Conservation (phyloP, 164 flowering plant genomes). For the Piper betle region DNA sequence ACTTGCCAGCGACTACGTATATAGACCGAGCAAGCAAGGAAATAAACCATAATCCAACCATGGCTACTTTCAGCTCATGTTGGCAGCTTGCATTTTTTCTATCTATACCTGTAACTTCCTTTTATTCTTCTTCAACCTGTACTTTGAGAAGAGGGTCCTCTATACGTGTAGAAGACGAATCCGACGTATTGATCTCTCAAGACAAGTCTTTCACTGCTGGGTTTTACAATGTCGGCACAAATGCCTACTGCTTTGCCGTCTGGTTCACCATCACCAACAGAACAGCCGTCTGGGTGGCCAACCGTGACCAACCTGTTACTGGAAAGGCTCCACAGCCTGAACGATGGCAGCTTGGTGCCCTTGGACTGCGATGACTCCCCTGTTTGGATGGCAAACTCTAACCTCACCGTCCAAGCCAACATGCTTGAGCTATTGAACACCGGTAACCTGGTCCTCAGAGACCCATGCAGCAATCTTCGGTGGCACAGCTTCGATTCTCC, state of each 20-base stretch:
- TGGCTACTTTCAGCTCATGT: not conserved
- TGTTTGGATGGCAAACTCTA: conserved; percentile 10
- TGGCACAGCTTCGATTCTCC: conserved; percentile 14
- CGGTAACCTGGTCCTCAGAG: conserved; percentile 8
- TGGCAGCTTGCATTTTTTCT: not conserved
- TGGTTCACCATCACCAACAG: conserved; percentile 13
- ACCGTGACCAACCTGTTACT: conserved; percentile 10
- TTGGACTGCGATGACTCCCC: conserved; percentile 5
- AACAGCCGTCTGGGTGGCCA: conserved; percentile 14
- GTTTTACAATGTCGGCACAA: conserved; percentile 11
- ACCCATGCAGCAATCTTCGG: not conserved
- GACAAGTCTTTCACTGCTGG: conserved; percentile 12
- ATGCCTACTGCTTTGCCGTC: conserved; percentile 12
- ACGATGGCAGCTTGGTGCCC: conserved; percentile 8
- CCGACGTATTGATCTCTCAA: conserved; percentile 9
- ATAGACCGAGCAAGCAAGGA: too few species aligned
- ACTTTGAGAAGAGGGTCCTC: conserved; percentile 8
- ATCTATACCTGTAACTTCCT: not conserved
- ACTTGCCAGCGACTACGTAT: too few species aligned
- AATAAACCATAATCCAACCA: too few species aligned
- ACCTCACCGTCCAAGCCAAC: not conserved
- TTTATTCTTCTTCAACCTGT: not conserved
- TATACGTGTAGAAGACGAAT: conserved; percentile 7
- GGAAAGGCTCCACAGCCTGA: conserved; percentile 1
- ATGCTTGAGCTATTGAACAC: conserved; percentile 8